These are phyloP conservation scores for Kuraishia borneana DNA, from an alignment of 805 yeast species.

Conservation along the genomic window DNA sequence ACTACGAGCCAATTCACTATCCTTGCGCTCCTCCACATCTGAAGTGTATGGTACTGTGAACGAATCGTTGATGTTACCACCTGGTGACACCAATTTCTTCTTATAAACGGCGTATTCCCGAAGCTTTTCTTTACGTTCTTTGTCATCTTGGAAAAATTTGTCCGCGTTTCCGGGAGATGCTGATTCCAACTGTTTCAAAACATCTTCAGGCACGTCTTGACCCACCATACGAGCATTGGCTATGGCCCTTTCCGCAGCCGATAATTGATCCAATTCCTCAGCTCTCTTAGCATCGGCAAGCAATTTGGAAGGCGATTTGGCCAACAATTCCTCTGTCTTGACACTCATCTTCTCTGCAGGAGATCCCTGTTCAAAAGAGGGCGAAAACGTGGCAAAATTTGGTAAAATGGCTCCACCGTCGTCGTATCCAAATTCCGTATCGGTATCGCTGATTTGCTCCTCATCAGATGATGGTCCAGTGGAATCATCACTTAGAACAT, in stretches of 20 bases:
- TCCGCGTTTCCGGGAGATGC: conserved; percentile 35
- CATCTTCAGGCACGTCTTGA: conserved; percentile 19
- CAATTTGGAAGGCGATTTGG: conserved; percentile 14
- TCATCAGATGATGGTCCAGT: conserved; percentile 32
- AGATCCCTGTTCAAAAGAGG: conserved; percentile 7
- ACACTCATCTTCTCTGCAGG: conserved; percentile 14
- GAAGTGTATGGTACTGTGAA: conserved; percentile 51
- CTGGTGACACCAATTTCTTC: conserved; percentile 48
- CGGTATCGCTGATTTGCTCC: conserved; percentile 50
- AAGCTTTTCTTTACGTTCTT: conserved; percentile 35
- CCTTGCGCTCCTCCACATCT: conserved; percentile 54
- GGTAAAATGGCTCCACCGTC: conserved; percentile 52
- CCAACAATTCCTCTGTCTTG: conserved; percentile 11
- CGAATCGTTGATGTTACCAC: conserved; percentile 24
- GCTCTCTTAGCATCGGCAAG: conserved; percentile 36
- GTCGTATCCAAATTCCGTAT: conserved; percentile 47
- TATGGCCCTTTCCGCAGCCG: conserved; percentile 48
- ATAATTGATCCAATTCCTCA: conserved; percentile 39
- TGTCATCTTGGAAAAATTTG: conserved; percentile 36
- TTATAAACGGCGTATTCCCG: conserved; percentile 50
- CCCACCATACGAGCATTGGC: conserved; percentile 40
- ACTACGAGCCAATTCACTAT: conserved; percentile 44
- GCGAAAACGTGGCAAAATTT: conserved; percentile 30
- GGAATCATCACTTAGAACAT: conserved; percentile 5
- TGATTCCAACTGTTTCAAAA: conserved; percentile 18